Base-by-base conservation (phyloP, 345 rosid species). In the Clarkia xantiana region DNA sequence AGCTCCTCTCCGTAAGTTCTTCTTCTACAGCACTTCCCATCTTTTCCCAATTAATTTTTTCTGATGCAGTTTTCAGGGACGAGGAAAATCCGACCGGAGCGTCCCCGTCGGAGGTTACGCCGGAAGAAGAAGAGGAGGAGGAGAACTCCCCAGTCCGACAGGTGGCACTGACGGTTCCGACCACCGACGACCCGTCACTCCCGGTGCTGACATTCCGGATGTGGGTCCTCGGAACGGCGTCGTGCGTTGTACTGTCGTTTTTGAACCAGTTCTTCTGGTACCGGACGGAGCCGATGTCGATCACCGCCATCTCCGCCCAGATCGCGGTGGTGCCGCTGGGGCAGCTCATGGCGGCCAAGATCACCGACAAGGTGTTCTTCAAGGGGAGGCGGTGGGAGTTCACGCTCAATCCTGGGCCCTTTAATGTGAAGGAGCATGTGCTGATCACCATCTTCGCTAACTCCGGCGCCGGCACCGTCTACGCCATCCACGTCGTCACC, bases 201-300 rank as follows among this genome's bases (percentile, higher is more conserved):
- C 96, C 90, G 5, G 96, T 81, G 41, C 58, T 86, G 16, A 91
- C 98, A 4, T 91, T 91, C 47, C 75, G 94, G 40, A 86, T 84
- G 94, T 91, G 98, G 98, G 76, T 86, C 18, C 69, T 91, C 15
- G 96, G 98, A 53, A 73, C 77, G 1, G 11, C 86, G 4, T 84
- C 98, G 0, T 86, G 98, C 36, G 64, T 73, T 45, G 59, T 91
- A 5, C 41, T 91, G 25, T 91, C 98, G 0, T 86, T 91, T 60
- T 83, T 91, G 17, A 91, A 91, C 65, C 96, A 86, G 67, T 86
- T 91, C 76, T 91, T 91, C 42, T 81, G 95, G 94, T 91, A 91
- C 67, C 67, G 98, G 17, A 86, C 84, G 10, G 98, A 91, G 56
- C 98, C 98, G 17, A 62, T 91, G 19, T 41, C 98, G 1, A 91